phyloP scores from a whole-genome alignment of 805 yeast species.

The Barnettozyma californica region DNA sequence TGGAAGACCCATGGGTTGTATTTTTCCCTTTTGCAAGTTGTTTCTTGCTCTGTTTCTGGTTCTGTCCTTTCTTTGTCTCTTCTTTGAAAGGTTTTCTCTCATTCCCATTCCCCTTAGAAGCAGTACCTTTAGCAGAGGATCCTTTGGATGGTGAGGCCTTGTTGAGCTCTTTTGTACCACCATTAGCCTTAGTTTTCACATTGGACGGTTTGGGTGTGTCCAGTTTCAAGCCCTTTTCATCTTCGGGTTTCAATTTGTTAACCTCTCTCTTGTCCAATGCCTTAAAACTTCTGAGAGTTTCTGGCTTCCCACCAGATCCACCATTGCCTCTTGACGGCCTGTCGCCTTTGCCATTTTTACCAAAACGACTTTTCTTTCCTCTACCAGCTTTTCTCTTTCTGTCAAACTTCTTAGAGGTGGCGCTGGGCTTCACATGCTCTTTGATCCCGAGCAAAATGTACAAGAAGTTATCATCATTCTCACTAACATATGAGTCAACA shows the following conservation, averaged over 20 bases:
- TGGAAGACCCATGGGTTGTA: background rate
- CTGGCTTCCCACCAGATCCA: constrained; percentile 19
- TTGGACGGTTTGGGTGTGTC: background rate
- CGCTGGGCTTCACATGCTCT: constrained; percentile 25
- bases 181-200: background rate
- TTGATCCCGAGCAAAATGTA: constrained; percentile 44
- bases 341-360: constrained; percentile 10
- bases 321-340: constrained; percentile 16
- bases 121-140: background rate
- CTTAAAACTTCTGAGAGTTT: constrained; percentile 35
- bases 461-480: constrained; percentile 42
- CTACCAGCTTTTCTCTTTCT: constrained; percentile 34
- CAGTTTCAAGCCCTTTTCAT: constrained; percentile 11
- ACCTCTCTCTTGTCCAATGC: constrained; percentile 26
- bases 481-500: constrained; percentile 32
- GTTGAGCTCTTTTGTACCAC: background rate
- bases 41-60: background rate
- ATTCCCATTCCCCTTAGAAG: background rate
- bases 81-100: background rate
- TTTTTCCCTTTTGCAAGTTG: background rate
- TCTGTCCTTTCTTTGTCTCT: background rate
- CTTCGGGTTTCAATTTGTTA: constrained; percentile 16
- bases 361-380: constrained; percentile 20
- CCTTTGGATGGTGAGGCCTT: background rate
- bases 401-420: constrained; percentile 9